Percentiles rank a stretch among this genome's conserved stretches.
These are phyloP conservation scores for Prorocentrum cordatum DNA, from an alignment of 169 alveolate genomes.

Conservation along the genomic window DNA sequence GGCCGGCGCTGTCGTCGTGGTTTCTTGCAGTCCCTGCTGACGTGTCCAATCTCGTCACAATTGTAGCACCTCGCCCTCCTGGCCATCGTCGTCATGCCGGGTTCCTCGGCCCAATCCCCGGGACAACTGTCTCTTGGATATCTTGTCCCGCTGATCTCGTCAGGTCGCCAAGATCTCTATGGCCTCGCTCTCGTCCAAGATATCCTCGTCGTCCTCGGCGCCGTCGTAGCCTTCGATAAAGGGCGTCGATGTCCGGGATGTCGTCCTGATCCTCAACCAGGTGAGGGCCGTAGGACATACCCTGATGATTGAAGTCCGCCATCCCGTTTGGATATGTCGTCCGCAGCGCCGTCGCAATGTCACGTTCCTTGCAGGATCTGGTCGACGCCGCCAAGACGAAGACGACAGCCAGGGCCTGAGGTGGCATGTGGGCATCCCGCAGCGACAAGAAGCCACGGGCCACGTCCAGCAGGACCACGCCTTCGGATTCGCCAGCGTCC, in stretches of 20 bases:
- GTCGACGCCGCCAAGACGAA: too few relatives aligned
- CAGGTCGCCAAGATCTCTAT: neutral
- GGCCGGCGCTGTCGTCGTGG: neutral
- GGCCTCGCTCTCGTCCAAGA: neutral
- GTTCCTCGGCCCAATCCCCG: neutral
- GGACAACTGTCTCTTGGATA: neutral
- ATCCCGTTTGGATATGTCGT: neutral
- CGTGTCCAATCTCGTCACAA: neutral
- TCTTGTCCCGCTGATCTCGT: neutral
- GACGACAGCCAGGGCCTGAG: too few relatives aligned
- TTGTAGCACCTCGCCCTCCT: neutral
- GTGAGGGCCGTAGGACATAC: neutral
- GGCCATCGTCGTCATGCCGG: neutral
- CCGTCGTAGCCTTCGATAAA: neutral
- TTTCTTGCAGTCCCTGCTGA: neutral
- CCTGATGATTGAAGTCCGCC: too few relatives aligned
- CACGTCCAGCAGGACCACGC: neutral
- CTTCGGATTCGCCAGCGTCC: too few relatives aligned
- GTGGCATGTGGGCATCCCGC: too few relatives aligned
- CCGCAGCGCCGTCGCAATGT: neutral
- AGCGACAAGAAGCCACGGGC: neutral
- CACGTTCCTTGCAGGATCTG: neutral
- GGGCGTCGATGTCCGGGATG: too few relatives aligned
- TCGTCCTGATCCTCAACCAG: neutral
- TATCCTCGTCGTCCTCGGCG: neutral